A percentile compares a stretch with the other conserved stretches of the same genome.
Conservation (phyloP, 169 alveolate species). For the Plasmodium blacklocki region DNA sequence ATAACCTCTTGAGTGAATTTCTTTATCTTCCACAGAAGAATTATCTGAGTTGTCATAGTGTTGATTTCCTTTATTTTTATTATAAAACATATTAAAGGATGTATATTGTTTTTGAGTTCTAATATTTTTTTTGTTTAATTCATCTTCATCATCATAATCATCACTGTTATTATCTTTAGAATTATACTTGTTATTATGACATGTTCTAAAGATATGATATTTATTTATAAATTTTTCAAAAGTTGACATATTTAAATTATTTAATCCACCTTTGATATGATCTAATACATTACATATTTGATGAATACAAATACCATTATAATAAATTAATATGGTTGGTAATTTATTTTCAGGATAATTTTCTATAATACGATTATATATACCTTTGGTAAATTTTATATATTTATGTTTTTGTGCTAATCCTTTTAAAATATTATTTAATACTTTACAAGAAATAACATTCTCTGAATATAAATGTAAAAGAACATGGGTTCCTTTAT, state of each 20-base stretch:
- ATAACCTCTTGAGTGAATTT: slow-evolving; percentile 28
- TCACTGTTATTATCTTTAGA: slow-evolving; percentile 2
- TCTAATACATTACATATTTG: slow-evolving; percentile 78
- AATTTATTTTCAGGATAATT: slow-evolving; percentile 84
- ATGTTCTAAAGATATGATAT: slow-evolving; percentile 15
- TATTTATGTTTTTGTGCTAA: slow-evolving; percentile 78
- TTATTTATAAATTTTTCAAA: slow-evolving; percentile 40
- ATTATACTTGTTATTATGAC: not conserved
- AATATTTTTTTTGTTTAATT: slow-evolving; percentile 4
- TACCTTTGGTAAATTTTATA: slow-evolving; percentile 85
- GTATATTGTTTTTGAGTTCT: slow-evolving; percentile 53
- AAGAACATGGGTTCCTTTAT: slow-evolving; percentile 81
- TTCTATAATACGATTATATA: slow-evolving; percentile 79
- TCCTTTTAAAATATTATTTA: slow-evolving; percentile 72
- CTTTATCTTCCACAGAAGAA: slow-evolving; percentile 17
- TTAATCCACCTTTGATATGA: slow-evolving; percentile 43
- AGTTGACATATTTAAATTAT: slow-evolving; percentile 26
- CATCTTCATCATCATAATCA: not conserved
- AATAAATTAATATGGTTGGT: slow-evolving; percentile 84
- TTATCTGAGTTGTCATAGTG: slow-evolving; percentile 2
- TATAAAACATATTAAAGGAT: slow-evolving; percentile 26
- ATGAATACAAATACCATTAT: slow-evolving; percentile 80
- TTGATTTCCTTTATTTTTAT: not conserved
- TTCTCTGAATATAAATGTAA: slow-evolving; percentile 81
- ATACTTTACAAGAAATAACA: slow-evolving; percentile 76